These are phyloP conservation scores for Oryza officinalis DNA, from an alignment of 176 grass and related monocot species.

Conservation along the genomic window DNA sequence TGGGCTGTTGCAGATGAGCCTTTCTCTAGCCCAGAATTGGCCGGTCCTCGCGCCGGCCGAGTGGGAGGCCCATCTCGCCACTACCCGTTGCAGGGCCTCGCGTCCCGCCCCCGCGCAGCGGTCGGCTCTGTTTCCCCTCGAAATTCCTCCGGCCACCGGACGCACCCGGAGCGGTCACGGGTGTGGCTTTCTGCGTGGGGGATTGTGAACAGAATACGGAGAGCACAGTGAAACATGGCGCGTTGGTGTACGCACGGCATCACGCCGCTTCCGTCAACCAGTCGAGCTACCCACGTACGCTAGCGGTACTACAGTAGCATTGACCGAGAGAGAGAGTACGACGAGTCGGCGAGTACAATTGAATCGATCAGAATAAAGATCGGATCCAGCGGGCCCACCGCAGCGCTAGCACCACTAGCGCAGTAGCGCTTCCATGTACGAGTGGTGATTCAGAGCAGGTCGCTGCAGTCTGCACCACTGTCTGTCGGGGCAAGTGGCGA, in stretches of 20 bases:
- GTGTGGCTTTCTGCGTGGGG: too few species aligned
- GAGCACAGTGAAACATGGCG: too few species aligned
- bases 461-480: neutral
- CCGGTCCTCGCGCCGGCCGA: neutral
- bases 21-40: too few species aligned
- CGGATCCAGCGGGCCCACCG: neutral
- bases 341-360: neutral
- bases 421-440: neutral
- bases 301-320: neutral
- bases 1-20: too few species aligned
- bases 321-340: neutral
- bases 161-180: too few species aligned
- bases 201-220: too few species aligned
- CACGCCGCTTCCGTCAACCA: neutral
- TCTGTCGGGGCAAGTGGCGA: neutral
- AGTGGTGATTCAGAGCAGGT: constrained; percentile 6
- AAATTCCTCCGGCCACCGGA: neutral
- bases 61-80: neutral
- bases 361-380: neutral
- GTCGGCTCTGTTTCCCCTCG: neutral
- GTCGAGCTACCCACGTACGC: neutral
- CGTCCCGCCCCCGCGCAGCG: neutral
- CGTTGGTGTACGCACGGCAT: neutral
- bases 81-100: neutral
- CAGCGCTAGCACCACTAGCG: neutral